Base-by-base conservation (phyloP, 2,329 filamentous ascomycete genomes). In the Mycosphaerelloides madeirae region DNA sequence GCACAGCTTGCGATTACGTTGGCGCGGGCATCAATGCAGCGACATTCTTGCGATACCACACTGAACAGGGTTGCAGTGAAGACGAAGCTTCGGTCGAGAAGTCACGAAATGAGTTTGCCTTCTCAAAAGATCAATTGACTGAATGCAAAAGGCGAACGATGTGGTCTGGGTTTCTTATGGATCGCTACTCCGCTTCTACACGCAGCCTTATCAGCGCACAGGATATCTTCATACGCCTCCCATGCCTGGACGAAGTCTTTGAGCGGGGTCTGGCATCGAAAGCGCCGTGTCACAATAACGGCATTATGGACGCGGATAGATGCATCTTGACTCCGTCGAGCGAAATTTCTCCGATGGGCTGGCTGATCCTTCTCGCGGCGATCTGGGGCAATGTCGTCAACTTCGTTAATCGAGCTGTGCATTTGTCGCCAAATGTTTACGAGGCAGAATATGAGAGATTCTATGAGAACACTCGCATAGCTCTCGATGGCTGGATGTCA, bases 141-240 rank as follows among this genome's bases (percentile, higher is more conserved):
- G 85, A 89, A 64, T 83, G 81, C 55, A 75, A 80, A 48, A 75
- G 84, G 51, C 74, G 85, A 44, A 87, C 83, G 0, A 83, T 87
- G 57, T 89, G 84, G 84, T 78, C 80, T 20, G 76, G 80, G 40
- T 85, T 83, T 54, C 68, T 87, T 54, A 75, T 85, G 62, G 85
- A 88, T 68, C 77, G 82, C 37, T 77, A 83, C 48, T 80, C 67
- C 38, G 66, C 66, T 44, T 66, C 80, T 22, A 65, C 65, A 14
- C 57, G 67, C 6, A 77, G 72, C 37, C 74, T 78, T 49, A 73
- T 87, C 47, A 77, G 79, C 37, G 69, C 77, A 3, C 77, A 84
- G 49, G 80, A 87, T 48, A 76, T 85, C 32, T 83, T 84, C 56
- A 69, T 85, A 11, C 77, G 80, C 40, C 70, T 88, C 4, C 85